These are phyloP conservation scores for Fusarium dimerum DNA, from an alignment of 2,329 filamentous ascomycete species.

Conservation along the genomic window DNA sequence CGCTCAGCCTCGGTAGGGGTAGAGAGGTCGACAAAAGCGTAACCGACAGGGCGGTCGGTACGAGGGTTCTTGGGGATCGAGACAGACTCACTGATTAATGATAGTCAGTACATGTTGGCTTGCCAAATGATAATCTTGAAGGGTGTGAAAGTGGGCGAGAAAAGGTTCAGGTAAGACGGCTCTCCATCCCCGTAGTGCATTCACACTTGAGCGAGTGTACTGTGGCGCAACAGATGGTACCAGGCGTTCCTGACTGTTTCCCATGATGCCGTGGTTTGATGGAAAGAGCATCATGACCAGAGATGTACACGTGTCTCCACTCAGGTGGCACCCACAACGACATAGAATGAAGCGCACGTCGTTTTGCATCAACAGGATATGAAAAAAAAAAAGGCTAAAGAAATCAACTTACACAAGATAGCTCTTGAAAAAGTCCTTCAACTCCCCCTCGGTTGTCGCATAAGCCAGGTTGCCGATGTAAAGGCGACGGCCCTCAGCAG, in stretches of 20 bases:
- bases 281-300: constrained; percentile 12
- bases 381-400: constrained; percentile 31
- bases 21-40: constrained; percentile 97
- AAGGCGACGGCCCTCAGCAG: constrained; percentile 96
- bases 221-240: neutral
- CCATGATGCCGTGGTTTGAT: constrained; percentile 6
- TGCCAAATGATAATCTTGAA: neutral
- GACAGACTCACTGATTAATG: constrained; percentile 79
- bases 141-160: neutral
- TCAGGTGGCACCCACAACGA: neutral
- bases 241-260: constrained; percentile 10
- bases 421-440: constrained; percentile 99
- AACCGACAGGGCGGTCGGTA: constrained; percentile 96
- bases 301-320: constrained; percentile 29
- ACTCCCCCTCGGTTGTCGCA: constrained; percentile 99
- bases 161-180: neutral
- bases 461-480: constrained; percentile 99
- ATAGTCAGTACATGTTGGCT: constrained; percentile 28
- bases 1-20: constrained; percentile 93
- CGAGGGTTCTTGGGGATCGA: constrained; percentile 99
- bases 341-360: neutral
- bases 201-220: neutral
- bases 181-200: neutral
- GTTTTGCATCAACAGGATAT: neutral
- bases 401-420: constrained; percentile 87